phyloP scores from a whole-genome alignment of 176 grass and related monocot genomes.

The barley (Hordeum vulgare) region DNA sequence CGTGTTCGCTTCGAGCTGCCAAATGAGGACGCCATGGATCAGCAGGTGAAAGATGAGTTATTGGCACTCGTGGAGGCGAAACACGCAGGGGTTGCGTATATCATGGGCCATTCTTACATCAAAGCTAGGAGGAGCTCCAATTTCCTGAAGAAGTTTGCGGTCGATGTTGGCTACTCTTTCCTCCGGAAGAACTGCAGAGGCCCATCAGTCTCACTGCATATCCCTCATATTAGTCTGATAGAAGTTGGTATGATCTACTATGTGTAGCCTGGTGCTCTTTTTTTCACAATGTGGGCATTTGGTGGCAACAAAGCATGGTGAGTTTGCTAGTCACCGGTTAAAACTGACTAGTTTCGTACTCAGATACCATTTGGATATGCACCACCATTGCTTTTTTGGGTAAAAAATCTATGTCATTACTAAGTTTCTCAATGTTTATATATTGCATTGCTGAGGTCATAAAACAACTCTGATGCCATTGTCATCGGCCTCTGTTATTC shows the following conservation, averaged over 20 bases:
- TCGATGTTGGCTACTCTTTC: constrained; percentile 90
- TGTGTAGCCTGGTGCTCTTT: constrained; percentile 45
- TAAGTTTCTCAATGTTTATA: not conserved
- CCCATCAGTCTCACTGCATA: constrained; percentile 77
- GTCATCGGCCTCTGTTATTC: not conserved
- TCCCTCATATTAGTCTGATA: constrained; percentile 98
- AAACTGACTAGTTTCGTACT: not conserved
- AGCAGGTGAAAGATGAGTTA: constrained; percentile 82
- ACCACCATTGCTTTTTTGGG: not conserved
- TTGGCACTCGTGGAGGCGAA: constrained; percentile 76
- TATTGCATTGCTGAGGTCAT: not conserved
- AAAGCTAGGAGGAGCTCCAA: constrained; percentile 85
- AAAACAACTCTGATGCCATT: not conserved
- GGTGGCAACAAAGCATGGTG: constrained; percentile 28
- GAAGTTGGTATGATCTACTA: constrained; percentile 99
- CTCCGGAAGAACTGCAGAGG: constrained; percentile 93
- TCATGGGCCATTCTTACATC: constrained; percentile 92
- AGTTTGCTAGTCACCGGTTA: not conserved
- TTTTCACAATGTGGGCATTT: constrained; percentile 2
- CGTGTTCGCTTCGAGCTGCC: constrained; percentile 65
- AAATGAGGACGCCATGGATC: constrained; percentile 36
- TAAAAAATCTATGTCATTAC: not conserved
- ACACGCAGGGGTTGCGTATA: constrained; percentile 76
- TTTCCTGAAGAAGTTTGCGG: constrained; percentile 76
- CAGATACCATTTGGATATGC: not conserved